phyloP scores from a whole-genome alignment of 805 yeast genomes.

The Priceomyces haplophilus region DNA sequence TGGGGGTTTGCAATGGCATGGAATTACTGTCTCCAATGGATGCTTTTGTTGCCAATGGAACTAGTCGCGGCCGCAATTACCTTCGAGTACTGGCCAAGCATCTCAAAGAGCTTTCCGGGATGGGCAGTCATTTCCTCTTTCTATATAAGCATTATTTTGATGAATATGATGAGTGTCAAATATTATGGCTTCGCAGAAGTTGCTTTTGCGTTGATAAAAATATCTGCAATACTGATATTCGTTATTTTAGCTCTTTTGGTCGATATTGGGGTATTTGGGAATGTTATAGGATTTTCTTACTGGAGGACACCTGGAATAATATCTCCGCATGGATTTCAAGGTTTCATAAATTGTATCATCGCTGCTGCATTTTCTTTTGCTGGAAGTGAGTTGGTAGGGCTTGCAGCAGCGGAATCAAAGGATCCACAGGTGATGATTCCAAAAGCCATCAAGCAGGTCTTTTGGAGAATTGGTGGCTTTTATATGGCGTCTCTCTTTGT shows the following conservation, averaged over 20 bases:
- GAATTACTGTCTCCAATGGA: constrained; percentile 23
- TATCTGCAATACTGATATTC: constrained; percentile 20
- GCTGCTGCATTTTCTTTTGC: constrained; percentile 23
- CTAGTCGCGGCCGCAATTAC: constrained; percentile 26
- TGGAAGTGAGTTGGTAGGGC: constrained; percentile 14
- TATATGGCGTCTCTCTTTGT: constrained; percentile 48
- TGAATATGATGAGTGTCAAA: constrained; percentile 23
- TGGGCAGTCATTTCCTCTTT: constrained; percentile 15
- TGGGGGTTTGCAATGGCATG: constrained; percentile 28
- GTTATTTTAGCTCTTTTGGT: constrained; percentile 18
- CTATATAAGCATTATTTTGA: constrained; percentile 14
- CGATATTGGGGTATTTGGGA: constrained; percentile 22
- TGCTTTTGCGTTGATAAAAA: constrained; percentile 22
- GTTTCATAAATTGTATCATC: constrained; percentile 17
- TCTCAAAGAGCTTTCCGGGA: constrained; percentile 18
- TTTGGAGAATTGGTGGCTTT: constrained; percentile 69
- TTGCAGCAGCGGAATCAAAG: constrained; percentile 44
- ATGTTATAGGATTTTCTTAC: constrained; percentile 23
- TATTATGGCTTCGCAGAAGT: constrained; percentile 24
- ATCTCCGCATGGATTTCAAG: constrained; percentile 11
- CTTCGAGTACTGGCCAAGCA: constrained; percentile 20
- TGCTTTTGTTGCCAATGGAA: constrained; percentile 24
- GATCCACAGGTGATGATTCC: constrained; percentile 32
- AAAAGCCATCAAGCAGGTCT: constrained; percentile 43
- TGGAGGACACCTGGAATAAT: constrained; percentile 25